Base-by-base conservation (phyloP, 768 basidiomycete species). In the Leccinum ochraceum region DNA sequence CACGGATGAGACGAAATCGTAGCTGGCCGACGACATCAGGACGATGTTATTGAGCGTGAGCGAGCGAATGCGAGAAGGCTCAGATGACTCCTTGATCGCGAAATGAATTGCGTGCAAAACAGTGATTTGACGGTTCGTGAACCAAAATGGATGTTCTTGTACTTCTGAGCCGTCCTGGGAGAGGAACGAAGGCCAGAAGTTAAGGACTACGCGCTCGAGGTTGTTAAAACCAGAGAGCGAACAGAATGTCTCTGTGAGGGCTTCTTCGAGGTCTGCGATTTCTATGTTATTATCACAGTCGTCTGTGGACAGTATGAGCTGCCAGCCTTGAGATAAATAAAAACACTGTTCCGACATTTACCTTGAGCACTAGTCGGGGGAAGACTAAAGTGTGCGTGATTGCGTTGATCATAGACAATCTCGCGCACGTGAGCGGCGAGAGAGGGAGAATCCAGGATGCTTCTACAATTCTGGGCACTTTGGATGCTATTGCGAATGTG, bases 181-280 rank as follows among this genome's bases (percentile, higher is more conserved):
- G 30, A 51, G 54, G 60, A 74, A 75, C 0, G 70, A 69, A 6
- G 72, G 72, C 72, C 72, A 74, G 36, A 74, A 74, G 56, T 67
- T 70, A 52, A 74, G 65, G 10, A 61, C 56, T 11, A 74, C 61
- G 7, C 57, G 57, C 37, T 66, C 59, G 50, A 51, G 22, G 24
- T 51, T 51, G 14, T 26, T 24, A 7, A 51, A 26, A 26, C 50
- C 50, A 16, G 26, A 14, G 24, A 51, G 50, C 1, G 50, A 20
- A 28, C 50, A 51, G 16, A 51, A 51, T 51, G 50, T 28, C 50
- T 51, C 50, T 51, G 50, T 51, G 14, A 51, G 50, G 16, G 50
- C 26, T 3, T 51, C 50, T 51, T 51, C 50, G 16, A 51, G 50
- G 6, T 30, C 50, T 51, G 50, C 50, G 11, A 51, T 51, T 26